A percentile compares a stretch with the other conserved stretches of the same genome.
Evolutionary conservation across 371 early-diverging fungal species (phyloP).

Genomic region (Mortierella sp.): DNA sequence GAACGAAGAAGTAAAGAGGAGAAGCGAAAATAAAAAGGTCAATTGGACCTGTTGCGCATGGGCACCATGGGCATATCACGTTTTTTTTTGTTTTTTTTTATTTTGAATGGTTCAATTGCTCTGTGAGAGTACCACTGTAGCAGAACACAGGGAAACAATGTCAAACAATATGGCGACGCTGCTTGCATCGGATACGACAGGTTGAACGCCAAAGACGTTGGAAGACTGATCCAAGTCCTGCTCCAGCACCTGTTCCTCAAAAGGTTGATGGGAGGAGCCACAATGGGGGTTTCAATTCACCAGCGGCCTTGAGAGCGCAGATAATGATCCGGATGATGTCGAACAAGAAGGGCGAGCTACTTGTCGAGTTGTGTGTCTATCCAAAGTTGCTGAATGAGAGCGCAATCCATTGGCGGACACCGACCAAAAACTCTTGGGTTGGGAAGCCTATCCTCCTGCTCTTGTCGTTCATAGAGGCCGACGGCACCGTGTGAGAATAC

Average conservation of each 20-base stretch:
- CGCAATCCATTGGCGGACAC: slow-evolving; percentile 66
- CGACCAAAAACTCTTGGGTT: slow-evolving; percentile 80
- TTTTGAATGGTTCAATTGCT: too few species aligned
- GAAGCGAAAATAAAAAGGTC: too few species aligned
- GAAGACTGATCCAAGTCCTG: slow-evolving; percentile 33
- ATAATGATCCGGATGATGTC: slow-evolving; percentile 69
- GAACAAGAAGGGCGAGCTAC: slow-evolving; percentile 64
- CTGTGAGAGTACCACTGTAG: too few species aligned
- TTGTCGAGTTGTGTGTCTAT: slow-evolving; percentile 58
- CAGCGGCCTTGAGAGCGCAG: slow-evolving; percentile 81
- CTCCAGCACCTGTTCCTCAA: background rate
- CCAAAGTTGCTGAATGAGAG: slow-evolving; percentile 69
- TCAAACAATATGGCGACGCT: slow-evolving; percentile 82
- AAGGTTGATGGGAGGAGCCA: slow-evolving; percentile 30
- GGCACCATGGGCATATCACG: too few species aligned
- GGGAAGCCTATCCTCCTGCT: slow-evolving; percentile 66
- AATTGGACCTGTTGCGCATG: too few species aligned
- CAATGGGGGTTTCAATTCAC: slow-evolving; percentile 63
- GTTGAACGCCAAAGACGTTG: slow-evolving; percentile 56
- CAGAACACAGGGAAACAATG: slow-evolving; percentile 90
- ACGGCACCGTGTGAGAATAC: slow-evolving; percentile 71
- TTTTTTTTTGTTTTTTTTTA: too few species aligned
- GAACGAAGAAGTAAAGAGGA: too few species aligned
- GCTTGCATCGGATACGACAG: slow-evolving; percentile 68
- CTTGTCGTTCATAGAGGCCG: slow-evolving; percentile 71